phyloP scores from a whole-genome alignment of 805 yeast genomes.

The Metschnikowia rubicola region DNA sequence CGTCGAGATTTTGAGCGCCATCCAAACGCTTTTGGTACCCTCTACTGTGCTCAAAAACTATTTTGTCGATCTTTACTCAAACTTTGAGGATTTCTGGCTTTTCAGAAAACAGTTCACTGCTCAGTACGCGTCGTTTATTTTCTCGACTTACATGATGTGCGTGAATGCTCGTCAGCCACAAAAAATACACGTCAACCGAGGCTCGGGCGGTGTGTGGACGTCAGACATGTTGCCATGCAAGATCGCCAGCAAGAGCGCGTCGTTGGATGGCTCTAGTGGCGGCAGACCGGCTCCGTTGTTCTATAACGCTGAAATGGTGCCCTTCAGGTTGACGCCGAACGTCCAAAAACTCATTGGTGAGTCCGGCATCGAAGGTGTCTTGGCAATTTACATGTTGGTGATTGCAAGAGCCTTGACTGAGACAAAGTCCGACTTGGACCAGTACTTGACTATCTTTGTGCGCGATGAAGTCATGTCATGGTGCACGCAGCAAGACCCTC shows the following conservation, averaged over 20 bases:
- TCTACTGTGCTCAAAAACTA: constrained; percentile 76
- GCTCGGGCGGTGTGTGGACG: constrained; percentile 88
- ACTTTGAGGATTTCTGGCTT: constrained; percentile 93
- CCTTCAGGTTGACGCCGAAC: constrained; percentile 94
- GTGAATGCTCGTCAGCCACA: constrained; percentile 91
- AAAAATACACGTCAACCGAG: constrained; percentile 77
- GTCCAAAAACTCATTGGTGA: constrained; percentile 92
- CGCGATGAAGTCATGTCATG: constrained; percentile 94
- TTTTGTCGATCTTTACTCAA: constrained; percentile 64
- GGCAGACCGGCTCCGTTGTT: constrained; percentile 75
- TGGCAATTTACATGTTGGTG: constrained; percentile 77
- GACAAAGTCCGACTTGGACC: constrained; percentile 89
- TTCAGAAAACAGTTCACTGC: constrained; percentile 94
- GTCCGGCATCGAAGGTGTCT: constrained; percentile 86
- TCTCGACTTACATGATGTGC: constrained; percentile 92
- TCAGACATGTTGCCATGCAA: constrained; percentile 94
- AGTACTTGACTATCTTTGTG: constrained; percentile 87
- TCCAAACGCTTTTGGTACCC: constrained; percentile 85
- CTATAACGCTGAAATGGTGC: constrained; percentile 88
- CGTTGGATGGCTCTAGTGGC: constrained; percentile 44
- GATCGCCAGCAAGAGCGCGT: constrained; percentile 53
- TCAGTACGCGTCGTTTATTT: constrained; percentile 89
- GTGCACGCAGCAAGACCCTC: constrained; percentile 81
- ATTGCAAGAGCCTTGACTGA: constrained; percentile 87
- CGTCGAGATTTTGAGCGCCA: constrained; percentile 87